Evolutionary conservation across 192 early-diverging fungal species (phyloP).

Genomic region (Funneliformis mosseae): DNA sequence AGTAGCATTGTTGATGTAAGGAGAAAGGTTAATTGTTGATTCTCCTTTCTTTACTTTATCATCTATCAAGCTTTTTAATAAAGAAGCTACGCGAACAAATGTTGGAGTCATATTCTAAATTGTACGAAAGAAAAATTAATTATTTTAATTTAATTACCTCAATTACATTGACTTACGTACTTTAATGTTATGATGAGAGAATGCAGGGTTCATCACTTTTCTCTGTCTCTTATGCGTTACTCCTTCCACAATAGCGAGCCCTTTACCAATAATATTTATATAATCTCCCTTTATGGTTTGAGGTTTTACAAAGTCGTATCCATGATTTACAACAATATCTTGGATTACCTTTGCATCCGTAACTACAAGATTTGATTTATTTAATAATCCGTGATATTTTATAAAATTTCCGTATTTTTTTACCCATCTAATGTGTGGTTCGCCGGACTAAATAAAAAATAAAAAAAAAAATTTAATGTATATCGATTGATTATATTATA

Average conservation of each 20-base stretch:
- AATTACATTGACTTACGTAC: slow-evolving; percentile 38
- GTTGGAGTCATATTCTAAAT: slow-evolving; percentile 23
- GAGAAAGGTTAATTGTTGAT: slow-evolving; percentile 43
- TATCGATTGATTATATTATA: no score
- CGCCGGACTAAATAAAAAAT: no score
- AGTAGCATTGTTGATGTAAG: slow-evolving; percentile 43
- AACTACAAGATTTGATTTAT: slow-evolving; percentile 40
- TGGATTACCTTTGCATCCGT: slow-evolving; percentile 54
- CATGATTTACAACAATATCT: slow-evolving; percentile 45
- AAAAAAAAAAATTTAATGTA: no score
- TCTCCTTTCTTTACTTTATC: slow-evolving; percentile 28
- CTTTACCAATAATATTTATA: slow-evolving; percentile 46
- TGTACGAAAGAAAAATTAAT: not conserved
- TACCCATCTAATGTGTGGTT: slow-evolving; percentile 46
- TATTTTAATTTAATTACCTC: not conserved
- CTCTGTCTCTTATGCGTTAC: slow-evolving; percentile 53
- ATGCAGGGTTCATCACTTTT: slow-evolving; percentile 62
- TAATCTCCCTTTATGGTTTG: slow-evolving; percentile 24
- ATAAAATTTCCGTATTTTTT: slow-evolving; percentile 55
- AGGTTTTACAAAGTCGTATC: slow-evolving; percentile 53
- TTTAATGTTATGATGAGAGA: slow-evolving; percentile 46
- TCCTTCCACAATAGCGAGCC: slow-evolving; percentile 56
- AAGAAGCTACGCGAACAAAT: slow-evolving; percentile 39
- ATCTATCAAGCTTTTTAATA: slow-evolving; percentile 43
- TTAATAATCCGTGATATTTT: slow-evolving; percentile 50